Percentiles rank a stretch among this genome's conserved stretches.
These are phyloP conservation scores for Melastoma malabathricum DNA, from an alignment of 345 rosid species.

Conservation along the genomic window DNA sequence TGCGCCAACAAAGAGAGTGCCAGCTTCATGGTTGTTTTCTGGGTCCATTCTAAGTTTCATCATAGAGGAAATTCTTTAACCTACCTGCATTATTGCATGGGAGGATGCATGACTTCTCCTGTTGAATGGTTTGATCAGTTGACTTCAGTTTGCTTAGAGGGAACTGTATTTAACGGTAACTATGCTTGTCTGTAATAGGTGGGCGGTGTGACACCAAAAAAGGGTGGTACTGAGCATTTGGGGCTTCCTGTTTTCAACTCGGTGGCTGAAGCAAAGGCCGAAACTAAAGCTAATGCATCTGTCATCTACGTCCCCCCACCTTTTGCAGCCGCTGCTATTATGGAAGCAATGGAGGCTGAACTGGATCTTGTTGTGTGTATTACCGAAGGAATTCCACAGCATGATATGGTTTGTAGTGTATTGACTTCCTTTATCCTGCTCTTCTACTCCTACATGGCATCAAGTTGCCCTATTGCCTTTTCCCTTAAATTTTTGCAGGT, in stretches of 20 bases:
- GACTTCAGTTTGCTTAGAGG: neutral
- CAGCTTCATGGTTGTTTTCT: no score
- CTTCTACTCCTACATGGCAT: no score
- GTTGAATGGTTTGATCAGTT: no score
- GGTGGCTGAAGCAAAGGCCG: constrained; percentile 93
- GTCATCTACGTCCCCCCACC: constrained; percentile 94
- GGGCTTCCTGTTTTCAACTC: constrained; percentile 91
- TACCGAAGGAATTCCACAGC: constrained; percentile 94
- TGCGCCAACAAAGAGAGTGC: no score
- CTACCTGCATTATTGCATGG: no score
- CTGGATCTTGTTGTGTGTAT: constrained; percentile 85
- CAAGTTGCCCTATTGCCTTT: no score
- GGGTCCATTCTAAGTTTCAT: no score
- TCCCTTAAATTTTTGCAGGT: constrained; percentile 31
- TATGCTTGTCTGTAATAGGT: constrained; percentile 28
- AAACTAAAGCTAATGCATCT: constrained; percentile 89
- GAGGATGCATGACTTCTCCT: no score
- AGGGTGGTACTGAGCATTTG: constrained; percentile 93
- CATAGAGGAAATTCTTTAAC: no score
- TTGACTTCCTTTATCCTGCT: no score
- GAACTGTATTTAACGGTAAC: no score
- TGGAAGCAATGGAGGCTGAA: constrained; percentile 93
- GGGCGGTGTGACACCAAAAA: constrained; percentile 96
- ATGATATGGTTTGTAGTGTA: constrained; percentile 59
- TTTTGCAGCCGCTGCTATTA: constrained; percentile 89